These are phyloP conservation scores for Agastache rugosa DNA, from an alignment of 257 asterid species.

Conservation along the genomic window DNA sequence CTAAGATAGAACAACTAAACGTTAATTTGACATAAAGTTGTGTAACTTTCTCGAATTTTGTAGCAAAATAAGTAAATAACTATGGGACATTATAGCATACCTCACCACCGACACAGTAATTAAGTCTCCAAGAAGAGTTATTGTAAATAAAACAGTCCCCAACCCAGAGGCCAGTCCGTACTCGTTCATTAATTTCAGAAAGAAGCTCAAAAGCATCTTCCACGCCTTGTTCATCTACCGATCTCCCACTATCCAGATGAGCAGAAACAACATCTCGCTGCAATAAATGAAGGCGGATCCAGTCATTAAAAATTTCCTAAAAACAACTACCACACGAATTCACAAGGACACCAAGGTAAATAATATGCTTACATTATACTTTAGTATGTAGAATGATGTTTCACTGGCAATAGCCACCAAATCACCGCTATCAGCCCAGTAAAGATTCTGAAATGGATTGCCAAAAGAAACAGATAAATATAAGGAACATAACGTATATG, in stretches of 20 bases:
- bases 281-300: conserved; percentile 39
- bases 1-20: conserved; percentile 43
- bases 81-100: conserved; percentile 46
- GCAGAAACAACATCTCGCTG: conserved; percentile 98
- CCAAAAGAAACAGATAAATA: conserved; percentile 24
- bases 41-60: conserved; percentile 15
- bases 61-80: conserved; percentile 9
- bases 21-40: conserved; percentile 21
- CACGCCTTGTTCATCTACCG: conserved; percentile 92
- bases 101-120: conserved; percentile 99
- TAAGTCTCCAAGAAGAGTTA: conserved; percentile 96
- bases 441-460: conserved; percentile 71
- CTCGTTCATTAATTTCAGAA: conserved; percentile 93
- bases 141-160: conserved; percentile 98
- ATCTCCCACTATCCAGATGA: conserved; percentile 85
- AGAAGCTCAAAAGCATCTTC: conserved; percentile 99
- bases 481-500: conserved; percentile 14
- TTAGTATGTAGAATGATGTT: conserved; percentile 78
- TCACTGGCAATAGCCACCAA: conserved; percentile 86
- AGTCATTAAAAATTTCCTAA: conserved; percentile 24
- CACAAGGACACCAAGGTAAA: conserved; percentile 28
- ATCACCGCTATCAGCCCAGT: conserved; percentile 97
- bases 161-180: conserved; percentile 96
- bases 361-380: conserved; percentile 64
- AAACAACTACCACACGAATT: conserved; percentile 14